A percentile compares a stretch with the other conserved stretches of the same genome.
Conservation (phyloP, 306 rosid genomes). For the Rubus parviflorus region DNA sequence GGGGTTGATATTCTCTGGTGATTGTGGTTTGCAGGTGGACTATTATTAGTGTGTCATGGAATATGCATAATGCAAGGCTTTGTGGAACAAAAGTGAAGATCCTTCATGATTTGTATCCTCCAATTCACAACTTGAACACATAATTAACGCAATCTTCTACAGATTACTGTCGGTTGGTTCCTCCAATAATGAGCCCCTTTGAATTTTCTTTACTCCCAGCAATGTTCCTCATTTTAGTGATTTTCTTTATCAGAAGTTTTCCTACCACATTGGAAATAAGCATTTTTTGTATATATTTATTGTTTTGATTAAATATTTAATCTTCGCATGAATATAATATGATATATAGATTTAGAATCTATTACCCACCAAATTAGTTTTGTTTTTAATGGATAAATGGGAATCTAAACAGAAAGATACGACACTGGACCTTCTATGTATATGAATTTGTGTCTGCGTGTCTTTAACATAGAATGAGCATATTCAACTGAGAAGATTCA, state of each 20-base stretch:
- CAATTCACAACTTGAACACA: not conserved
- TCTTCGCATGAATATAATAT: not conserved
- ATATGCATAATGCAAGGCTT: conserved; percentile 9
- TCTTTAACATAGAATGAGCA: not conserved
- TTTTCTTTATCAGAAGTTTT: not conserved
- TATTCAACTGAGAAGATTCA: conserved; percentile 6
- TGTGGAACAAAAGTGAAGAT: conserved; percentile 22
- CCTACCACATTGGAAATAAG: not conserved
- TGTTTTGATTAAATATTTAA: not conserved
- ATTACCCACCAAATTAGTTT: not conserved
- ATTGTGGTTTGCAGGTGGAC: conserved; percentile 9
- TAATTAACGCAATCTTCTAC: not conserved
- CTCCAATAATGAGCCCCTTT: not conserved
- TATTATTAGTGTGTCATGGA: conserved; percentile 3
- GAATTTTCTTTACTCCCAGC: not conserved
- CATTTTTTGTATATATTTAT: not conserved
- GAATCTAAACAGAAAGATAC: conserved; percentile 16
- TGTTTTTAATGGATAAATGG: conserved; percentile 1
- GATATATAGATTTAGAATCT: not conserved
- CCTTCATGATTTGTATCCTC: conserved; percentile 13
- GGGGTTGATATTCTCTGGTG: not conserved
- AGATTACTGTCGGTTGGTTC: conserved; percentile 4
- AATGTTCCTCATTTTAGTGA: not conserved
- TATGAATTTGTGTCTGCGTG: no score
- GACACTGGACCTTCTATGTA: not conserved